Evolutionary conservation across 495 filamentous ascomycete genomes (phyloP).

Genomic region (Friedmanniomyces simplex): DNA sequence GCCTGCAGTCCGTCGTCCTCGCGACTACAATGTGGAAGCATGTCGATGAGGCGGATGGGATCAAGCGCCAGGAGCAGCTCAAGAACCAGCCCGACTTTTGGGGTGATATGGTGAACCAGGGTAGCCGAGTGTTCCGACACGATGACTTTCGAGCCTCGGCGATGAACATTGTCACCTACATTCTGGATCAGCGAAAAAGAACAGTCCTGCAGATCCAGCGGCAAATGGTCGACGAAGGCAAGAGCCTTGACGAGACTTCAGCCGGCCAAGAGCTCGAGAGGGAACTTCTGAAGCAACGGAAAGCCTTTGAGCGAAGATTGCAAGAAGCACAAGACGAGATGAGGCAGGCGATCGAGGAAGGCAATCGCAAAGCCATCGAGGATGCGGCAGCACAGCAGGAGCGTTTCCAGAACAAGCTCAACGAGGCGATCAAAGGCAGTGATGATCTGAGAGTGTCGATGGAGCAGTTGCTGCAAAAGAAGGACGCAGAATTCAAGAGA

Average conservation of each 20-base stretch:
- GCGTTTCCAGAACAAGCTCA: too few relatives aligned
- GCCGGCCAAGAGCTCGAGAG: neutral
- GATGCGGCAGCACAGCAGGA: neutral
- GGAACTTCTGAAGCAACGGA: neutral
- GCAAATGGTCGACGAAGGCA: neutral
- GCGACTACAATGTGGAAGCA: slow-evolving; percentile 19
- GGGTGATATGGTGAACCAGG: slow-evolving; percentile 28
- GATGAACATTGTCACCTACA: neutral
- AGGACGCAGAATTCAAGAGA: too few relatives aligned
- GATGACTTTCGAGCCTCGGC: neutral
- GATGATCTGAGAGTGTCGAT: too few relatives aligned
- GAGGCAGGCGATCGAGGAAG: neutral
- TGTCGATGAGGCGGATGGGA: slow-evolving; percentile 20
- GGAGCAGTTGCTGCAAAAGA: too few relatives aligned
- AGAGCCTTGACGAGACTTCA: neutral
- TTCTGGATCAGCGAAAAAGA: neutral
- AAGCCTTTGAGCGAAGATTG: neutral
- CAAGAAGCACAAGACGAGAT: neutral
- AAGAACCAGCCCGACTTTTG: slow-evolving; percentile 32
- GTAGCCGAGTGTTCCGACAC: neutral
- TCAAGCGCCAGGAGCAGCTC: slow-evolving; percentile 32
- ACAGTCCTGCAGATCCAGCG: neutral
- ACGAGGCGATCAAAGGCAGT: too few relatives aligned
- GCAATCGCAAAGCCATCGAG: neutral
- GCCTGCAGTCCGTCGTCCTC: neutral